A percentile compares a stretch with the other conserved stretches of the same genome.
These are phyloP conservation scores for Coemansia sp. DNA, from an alignment of 371 early-diverging fungal species.

Conservation along the genomic window DNA sequence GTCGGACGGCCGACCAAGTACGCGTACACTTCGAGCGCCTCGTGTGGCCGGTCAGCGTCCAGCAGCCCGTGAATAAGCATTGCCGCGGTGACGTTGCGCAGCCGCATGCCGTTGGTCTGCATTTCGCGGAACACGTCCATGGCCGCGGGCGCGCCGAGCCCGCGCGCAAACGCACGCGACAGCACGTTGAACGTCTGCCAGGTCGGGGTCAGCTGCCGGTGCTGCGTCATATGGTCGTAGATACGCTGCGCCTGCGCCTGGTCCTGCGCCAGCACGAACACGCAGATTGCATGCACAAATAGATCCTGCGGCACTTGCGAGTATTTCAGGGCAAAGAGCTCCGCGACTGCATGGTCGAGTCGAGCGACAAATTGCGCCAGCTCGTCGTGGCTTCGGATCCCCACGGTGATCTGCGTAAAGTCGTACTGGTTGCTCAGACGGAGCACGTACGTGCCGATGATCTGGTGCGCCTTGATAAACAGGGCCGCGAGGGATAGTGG, in stretches of 20 bases:
- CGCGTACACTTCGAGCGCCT: conserved; percentile 29
- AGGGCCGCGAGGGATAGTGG: conserved; percentile 18
- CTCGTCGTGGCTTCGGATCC: neutral
- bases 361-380: conserved; percentile 1
- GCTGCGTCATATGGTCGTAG: conserved; percentile 30
- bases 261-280: conserved; percentile 29
- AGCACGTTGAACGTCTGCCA: conserved; percentile 29
- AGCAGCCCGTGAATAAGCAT: conserved; percentile 25
- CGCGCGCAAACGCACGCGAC: conserved; percentile 26
- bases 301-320: conserved; percentile 21
- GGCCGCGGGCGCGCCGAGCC: conserved; percentile 16
- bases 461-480: conserved; percentile 10
- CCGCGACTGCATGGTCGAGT: conserved; percentile 3
- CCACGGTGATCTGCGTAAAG: neutral
- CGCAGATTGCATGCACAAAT: conserved; percentile 31
- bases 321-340: neutral
- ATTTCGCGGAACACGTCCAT: conserved; percentile 13
- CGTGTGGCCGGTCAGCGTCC: neutral
- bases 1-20: conserved; percentile 32
- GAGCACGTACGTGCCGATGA: conserved; percentile 5
- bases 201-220: conserved; percentile 23
- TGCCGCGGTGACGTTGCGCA: conserved; percentile 20
- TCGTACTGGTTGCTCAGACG: neutral
- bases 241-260: conserved; percentile 17
- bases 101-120: conserved; percentile 6